Base-by-base conservation (phyloP, 306 rosid genomes). In the Glycine latifolia region DNA sequence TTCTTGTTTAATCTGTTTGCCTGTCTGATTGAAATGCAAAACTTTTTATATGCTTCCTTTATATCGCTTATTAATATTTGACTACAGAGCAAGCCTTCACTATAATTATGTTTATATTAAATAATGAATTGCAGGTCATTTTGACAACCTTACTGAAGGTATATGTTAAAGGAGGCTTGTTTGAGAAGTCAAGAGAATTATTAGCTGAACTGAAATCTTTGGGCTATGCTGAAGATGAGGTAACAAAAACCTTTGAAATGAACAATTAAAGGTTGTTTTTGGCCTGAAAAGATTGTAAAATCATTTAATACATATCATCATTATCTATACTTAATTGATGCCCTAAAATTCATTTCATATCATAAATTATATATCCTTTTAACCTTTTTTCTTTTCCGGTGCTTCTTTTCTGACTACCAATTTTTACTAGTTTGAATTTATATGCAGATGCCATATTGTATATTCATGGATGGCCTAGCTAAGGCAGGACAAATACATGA, bases 161-260 rank as follows among this genome's bases (percentile, higher is more conserved):
- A 59, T 95, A 95, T 89, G 97, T 90, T 70, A 91, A 87, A 87
- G 97, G 97, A 86, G 93, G 97, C 48, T 83, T 95, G 87, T 93
- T 95, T 55, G 95, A 93, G 79, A 93, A 91, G 83, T 92, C 99
- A 35, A 90, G 90, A 77, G 89, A 93, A 69, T 79, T 93, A 55
- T 79, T 95, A 84, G 81, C 84, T 11, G 89, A 95, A 81, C 83
- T 95, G 83, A 90, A 91, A 84, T 82, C 89, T 77, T 78, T 87
- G 86, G 95, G 97, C 70, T 88, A 89, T 86, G 97, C 97, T 61
- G 92, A 91, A 86, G 91, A 93, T 71, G 99, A 95, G 99, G 99
- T 95, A 79, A 67, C 73, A 39, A 9, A 67, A 67, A 17, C 65
- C 61, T 52, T 73, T 80, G 65, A 16, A 56, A 61, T 62, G 43